Evolutionary conservation across 306 rosid species (phyloP).

Genomic region (Rosa lucieae): DNA sequence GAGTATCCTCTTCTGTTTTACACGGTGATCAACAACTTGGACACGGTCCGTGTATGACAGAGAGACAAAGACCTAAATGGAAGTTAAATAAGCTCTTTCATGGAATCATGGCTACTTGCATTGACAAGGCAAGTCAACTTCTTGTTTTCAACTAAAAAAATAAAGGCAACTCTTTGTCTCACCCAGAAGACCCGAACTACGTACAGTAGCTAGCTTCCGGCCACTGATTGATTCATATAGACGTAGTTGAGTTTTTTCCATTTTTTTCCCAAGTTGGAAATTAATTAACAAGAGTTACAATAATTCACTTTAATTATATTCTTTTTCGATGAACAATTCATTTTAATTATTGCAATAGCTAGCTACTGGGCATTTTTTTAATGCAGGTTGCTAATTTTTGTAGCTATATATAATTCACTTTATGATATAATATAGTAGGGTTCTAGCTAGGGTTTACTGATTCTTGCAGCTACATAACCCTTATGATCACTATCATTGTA

Average conservation of each 20-base stretch:
- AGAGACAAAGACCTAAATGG: neutral
- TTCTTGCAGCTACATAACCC: no score
- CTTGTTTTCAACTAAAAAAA: neutral
- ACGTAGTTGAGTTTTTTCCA: neutral
- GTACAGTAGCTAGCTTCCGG: neutral
- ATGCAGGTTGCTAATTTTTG: neutral
- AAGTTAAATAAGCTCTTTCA: neutral
- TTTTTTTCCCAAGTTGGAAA: neutral
- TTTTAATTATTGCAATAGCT: neutral
- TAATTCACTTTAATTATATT: neutral
- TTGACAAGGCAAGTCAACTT: neutral
- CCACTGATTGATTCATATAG: neutral
- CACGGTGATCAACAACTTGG: no score
- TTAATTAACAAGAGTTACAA: neutral
- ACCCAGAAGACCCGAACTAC: neutral
- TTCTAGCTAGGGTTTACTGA: no score
- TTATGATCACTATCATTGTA: no score
- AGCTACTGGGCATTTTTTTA: neutral
- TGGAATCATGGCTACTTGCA: neutral
- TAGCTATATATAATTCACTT: no score
- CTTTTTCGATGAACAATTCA: neutral
- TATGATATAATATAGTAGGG: no score
- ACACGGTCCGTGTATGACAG: no score
- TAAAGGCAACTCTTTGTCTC: neutral
- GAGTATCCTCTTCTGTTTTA: no score